Evolutionary conservation across 2,329 filamentous ascomycete genomes (phyloP).

Genomic region (Xylaria sp.): DNA sequence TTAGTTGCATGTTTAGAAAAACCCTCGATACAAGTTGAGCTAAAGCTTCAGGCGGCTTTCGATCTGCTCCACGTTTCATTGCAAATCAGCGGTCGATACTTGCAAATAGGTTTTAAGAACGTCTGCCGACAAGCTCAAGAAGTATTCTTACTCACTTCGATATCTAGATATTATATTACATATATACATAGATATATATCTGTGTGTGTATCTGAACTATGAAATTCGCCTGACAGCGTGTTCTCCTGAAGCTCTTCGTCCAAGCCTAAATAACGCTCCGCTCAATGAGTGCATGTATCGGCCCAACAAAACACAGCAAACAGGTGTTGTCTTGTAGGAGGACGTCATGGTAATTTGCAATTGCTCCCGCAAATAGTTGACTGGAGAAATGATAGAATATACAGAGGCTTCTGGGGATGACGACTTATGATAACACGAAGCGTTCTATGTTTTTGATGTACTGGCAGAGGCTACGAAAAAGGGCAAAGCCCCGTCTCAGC

Average conservation of each 20-base stretch:
- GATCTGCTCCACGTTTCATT: background rate
- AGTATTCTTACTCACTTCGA: too few relatives aligned
- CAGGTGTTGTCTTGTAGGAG: background rate
- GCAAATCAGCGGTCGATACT: background rate
- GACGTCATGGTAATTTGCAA: background rate
- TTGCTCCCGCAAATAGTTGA: background rate
- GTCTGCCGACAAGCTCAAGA: too few relatives aligned
- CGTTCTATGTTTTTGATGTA: too few relatives aligned
- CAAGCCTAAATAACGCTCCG: background rate
- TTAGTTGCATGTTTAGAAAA: background rate
- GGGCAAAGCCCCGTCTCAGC: too few relatives aligned
- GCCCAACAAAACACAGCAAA: background rate
- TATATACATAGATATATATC: too few relatives aligned
- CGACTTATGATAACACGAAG: too few relatives aligned
- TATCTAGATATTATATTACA: background rate
- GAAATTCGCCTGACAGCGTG: background rate
- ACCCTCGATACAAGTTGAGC: background rate
- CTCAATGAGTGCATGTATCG: background rate
- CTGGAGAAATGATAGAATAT: background rate
- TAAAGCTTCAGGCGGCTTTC: background rate
- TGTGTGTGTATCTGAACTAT: background rate
- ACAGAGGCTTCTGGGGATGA: too few relatives aligned
- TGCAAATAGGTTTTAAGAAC: too few relatives aligned
- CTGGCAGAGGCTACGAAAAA: too few relatives aligned
- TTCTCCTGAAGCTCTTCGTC: background rate